These are phyloP conservation scores for Fusarium bulbicola DNA, from an alignment of 2,329 filamentous ascomycete species.

Conservation along the genomic window DNA sequence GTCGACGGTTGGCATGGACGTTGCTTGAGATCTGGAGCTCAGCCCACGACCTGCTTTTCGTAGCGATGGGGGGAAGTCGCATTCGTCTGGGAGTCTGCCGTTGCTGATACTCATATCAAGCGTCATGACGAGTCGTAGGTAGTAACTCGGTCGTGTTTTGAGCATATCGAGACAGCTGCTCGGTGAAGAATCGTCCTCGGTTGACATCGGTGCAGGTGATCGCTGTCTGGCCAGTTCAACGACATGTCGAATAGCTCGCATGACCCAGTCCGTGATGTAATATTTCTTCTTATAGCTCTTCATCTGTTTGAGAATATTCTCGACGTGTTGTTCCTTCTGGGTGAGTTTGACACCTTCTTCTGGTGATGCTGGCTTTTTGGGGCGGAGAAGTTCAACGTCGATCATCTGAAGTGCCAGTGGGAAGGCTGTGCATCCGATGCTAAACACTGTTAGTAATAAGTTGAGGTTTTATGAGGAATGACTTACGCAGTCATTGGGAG, in stretches of 20 bases:
- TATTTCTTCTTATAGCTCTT: slow-evolving; percentile 34
- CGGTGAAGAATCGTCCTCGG: not conserved
- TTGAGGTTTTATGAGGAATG: accelerated
- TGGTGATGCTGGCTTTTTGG: not conserved
- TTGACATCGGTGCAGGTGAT: not conserved
- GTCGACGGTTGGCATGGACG: accelerated
- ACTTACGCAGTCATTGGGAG: slow-evolving; percentile 41
- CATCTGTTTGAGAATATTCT: slow-evolving; percentile 36
- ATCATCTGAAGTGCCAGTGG: slow-evolving; percentile 38
- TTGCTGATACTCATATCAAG: slow-evolving; percentile 41
- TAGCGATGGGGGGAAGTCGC: slow-evolving; percentile 32
- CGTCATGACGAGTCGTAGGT: slow-evolving; percentile 33
- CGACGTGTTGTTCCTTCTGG: slow-evolving; percentile 33
- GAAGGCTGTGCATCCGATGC: slow-evolving; percentile 37
- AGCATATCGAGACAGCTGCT: slow-evolving; percentile 35
- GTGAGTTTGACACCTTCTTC: not conserved
- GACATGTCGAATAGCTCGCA: slow-evolving; percentile 32
- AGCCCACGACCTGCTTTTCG: not conserved
- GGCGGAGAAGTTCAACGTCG: slow-evolving; percentile 34
- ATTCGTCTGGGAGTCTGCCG: slow-evolving; percentile 36
- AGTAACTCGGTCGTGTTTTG: slow-evolving; percentile 27
- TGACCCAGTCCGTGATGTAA: slow-evolving; percentile 40
- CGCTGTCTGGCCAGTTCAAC: slow-evolving; percentile 29
- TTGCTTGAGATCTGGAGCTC: not conserved
- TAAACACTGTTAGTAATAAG: not conserved